These are phyloP conservation scores for Dorcoceras hygrometricum DNA, from an alignment of 257 asterid genomes.

Conservation along the genomic window DNA sequence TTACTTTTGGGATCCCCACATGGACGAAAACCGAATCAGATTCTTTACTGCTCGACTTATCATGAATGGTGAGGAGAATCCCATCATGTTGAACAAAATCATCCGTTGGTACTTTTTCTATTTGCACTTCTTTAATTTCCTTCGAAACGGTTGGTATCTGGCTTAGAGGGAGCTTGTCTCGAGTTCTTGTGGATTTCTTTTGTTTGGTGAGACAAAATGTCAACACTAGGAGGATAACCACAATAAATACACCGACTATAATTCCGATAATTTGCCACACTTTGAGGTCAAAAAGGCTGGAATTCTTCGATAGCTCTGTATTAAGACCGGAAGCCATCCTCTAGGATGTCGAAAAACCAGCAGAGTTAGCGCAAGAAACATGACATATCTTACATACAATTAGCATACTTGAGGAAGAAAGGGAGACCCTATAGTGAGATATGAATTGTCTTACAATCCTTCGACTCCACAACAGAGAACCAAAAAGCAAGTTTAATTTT, in stretches of 20 bases:
- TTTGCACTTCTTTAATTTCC: constrained; percentile 52
- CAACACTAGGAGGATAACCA: constrained; percentile 39
- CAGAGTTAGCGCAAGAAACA: constrained; percentile 13
- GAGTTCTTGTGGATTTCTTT: constrained; percentile 40
- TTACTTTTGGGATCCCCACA: constrained; percentile 36
- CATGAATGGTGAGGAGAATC: constrained; percentile 42
- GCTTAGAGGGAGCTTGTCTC: constrained; percentile 33
- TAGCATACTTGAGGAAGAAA: not conserved
- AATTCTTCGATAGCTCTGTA: constrained; percentile 32
- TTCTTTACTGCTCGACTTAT: constrained; percentile 40
- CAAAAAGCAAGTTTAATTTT: not conserved
- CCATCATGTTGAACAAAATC: constrained; percentile 39
- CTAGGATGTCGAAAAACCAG: constrained; percentile 24
- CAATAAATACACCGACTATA: constrained; percentile 41
- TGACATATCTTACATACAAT: not conserved
- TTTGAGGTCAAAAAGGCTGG: constrained; percentile 42
- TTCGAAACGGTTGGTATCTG: constrained; percentile 48
- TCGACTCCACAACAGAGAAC: not conserved
- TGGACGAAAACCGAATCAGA: constrained; percentile 46
- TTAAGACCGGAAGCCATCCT: constrained; percentile 50
- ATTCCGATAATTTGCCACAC: constrained; percentile 57
- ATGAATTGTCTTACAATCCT: not conserved
- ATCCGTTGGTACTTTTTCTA: constrained; percentile 42
- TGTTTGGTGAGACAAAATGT: constrained; percentile 45
- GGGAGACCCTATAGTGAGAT: not conserved